Conservation (phyloP, 176 grass and related monocot genomes). For the Aegilops bicornis region DNA sequence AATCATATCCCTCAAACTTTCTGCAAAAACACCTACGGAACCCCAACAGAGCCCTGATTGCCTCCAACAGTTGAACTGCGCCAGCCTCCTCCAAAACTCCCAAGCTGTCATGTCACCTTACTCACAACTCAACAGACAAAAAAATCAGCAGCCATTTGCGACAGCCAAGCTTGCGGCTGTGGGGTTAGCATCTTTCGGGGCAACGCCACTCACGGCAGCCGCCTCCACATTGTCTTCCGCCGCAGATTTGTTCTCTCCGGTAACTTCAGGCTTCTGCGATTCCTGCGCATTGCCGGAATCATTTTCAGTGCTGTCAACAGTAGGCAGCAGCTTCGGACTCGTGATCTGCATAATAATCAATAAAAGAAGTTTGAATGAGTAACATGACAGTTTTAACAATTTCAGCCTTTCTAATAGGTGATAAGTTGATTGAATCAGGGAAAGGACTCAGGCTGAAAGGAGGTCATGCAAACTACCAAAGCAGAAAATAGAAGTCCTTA, state of each 20-base stretch:
- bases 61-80: background rate
- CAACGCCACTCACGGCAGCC: background rate
- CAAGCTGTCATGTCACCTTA: conserved; percentile 5
- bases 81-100: background rate
- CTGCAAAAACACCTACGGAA: background rate
- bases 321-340: background rate
- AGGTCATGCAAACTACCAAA: background rate
- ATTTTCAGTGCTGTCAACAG: background rate
- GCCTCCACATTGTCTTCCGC: conserved; percentile 24
- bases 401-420: background rate
- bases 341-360: conserved; percentile 2
- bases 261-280: conserved; percentile 8
- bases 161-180: conserved; percentile 28
- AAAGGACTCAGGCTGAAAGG: background rate
- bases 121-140: background rate
- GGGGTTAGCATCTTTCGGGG: conserved; percentile 40
- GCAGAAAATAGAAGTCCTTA: background rate
- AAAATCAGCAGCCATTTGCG: conserved; percentile 39
- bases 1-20: background rate
- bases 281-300: background rate
- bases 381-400: background rate
- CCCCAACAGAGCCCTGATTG: background rate
- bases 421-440: background rate
- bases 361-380: background rate
- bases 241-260: conserved; percentile 21